A percentile compares a stretch with the other conserved stretches of the same genome.
phyloP scores from a whole-genome alignment of 2,329 filamentous ascomycete species.

The Paraphaeosphaeria minitans region DNA sequence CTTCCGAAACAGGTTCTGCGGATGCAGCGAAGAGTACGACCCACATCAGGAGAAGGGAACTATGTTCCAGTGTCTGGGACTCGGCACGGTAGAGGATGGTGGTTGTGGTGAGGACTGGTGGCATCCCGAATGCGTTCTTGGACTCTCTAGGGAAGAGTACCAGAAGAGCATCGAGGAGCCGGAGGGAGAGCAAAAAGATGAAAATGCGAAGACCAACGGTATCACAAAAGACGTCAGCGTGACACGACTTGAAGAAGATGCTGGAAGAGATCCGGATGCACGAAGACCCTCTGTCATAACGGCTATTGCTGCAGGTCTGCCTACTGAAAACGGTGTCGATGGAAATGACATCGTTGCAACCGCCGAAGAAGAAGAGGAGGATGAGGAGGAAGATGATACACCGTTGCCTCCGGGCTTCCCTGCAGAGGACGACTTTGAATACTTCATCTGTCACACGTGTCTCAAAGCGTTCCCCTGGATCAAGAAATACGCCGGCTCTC shows the following conservation, averaged over 20 bases:
- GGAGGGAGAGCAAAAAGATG: slow-evolving; percentile 19
- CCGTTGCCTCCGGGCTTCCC: slow-evolving; percentile 87
- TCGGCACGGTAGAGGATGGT: slow-evolving; percentile 78
- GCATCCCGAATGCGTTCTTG: slow-evolving; percentile 90
- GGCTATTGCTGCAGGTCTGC: slow-evolving; percentile 25
- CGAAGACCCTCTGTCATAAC: slow-evolving; percentile 20
- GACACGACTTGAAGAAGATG: slow-evolving; percentile 18
- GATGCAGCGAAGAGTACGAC: slow-evolving; percentile 86
- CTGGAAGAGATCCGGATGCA: slow-evolving; percentile 16
- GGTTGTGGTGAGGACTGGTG: slow-evolving; percentile 98
- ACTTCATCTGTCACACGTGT: slow-evolving; percentile 93
- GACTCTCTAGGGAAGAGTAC: slow-evolving; percentile 74
- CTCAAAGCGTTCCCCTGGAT: slow-evolving; percentile 89
- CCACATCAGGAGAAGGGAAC: slow-evolving; percentile 88
- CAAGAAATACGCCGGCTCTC: slow-evolving; percentile 79
- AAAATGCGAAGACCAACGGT: slow-evolving; percentile 17
- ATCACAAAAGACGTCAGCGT: slow-evolving; percentile 22
- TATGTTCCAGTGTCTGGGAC: slow-evolving; percentile 95
- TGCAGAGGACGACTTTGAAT: slow-evolving; percentile 84
- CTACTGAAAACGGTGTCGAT: slow-evolving; percentile 31
- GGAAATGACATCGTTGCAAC: slow-evolving; percentile 49
- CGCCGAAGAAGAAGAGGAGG: slow-evolving; percentile 58
- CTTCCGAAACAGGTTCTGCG: slow-evolving; percentile 90
- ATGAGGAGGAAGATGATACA: slow-evolving; percentile 58
- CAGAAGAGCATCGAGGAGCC: slow-evolving; percentile 52